Evolutionary conservation across 805 yeast genomes (phyloP), one percentile per base, ranked within the genome.

Genomic region (Metschnikowia hibisci): DNA sequence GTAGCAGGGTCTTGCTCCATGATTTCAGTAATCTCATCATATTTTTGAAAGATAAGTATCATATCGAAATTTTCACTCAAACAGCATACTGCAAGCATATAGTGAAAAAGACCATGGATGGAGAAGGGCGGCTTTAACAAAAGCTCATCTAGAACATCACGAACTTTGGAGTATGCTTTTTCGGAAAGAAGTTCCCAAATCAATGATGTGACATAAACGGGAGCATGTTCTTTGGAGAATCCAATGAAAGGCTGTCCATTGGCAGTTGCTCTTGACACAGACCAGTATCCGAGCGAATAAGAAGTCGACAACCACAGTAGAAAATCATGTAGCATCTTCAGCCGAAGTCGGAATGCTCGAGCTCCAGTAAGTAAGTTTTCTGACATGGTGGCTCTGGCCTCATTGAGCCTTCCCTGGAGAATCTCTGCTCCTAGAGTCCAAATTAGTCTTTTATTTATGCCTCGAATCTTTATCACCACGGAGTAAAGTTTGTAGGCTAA

Each of bases 351-450:
- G n/a, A 35, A 11, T 15, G 16, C 14, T 6, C 39, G 39, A 9
- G 39, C 11, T 35, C 20, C 28, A 25, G 31, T 7, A 18, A 26
- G n/a, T 18, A 31, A 10, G 13, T 35, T 23, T 35, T 35, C 10
- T 9, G 32, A 4, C 15, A 32, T 28, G 18, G 12, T 7, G 41
- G 43, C 41, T 45, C 36, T 30, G 39, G 34, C 22, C 30, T 39
- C n/a, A 15, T 14, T 13, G 27, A 37, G 32, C 13, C 18, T 36
- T 7, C 40, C 40, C 10, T 37, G 32, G n/a, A 83, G 54, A 4
- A 83, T 77, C 46, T 78, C 82, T 4, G 79, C 58, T 0, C 85
- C 89, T 0, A 82, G 29, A 0, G 84, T 76, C 90, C 90, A 84
- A 9, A 82, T 55, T 3, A 74, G 61, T 42, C 80, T 64, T 5